Percentiles rank a stretch among this genome's conserved stretches.
phyloP scores from a whole-genome alignment of 2,329 filamentous ascomycete genomes.

The Cladobotryum mycophilum region DNA sequence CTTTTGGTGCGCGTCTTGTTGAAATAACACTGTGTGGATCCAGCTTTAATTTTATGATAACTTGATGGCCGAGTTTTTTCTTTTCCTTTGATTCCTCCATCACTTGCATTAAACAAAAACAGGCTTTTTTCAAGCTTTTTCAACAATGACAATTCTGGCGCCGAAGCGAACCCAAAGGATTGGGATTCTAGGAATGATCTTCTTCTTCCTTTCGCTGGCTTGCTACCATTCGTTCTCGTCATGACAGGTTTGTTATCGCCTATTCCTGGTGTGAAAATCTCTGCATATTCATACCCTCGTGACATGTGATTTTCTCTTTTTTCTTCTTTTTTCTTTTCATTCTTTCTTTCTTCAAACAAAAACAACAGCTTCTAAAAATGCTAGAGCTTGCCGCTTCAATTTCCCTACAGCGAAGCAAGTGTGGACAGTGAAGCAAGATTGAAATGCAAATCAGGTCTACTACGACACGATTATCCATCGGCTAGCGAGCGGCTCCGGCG shows the following conservation, averaged over 20 bases:
- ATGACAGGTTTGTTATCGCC: too few relatives aligned
- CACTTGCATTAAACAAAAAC: not conserved
- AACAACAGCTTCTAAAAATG: conserved; percentile 50
- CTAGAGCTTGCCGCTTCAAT: conserved; percentile 59
- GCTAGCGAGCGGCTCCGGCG: conserved; percentile 24
- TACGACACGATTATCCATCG: conserved; percentile 21
- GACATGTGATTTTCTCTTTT: too few relatives aligned
- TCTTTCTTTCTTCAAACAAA: not conserved
- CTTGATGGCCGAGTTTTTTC: not conserved
- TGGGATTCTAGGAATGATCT: too few relatives aligned
- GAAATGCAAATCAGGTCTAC: conserved; percentile 29
- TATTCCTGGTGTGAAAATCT: too few relatives aligned
- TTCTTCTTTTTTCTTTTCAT: not conserved
- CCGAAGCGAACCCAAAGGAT: too few relatives aligned
- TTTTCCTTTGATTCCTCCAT: not conserved
- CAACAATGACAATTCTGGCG: too few relatives aligned
- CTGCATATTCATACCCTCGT: too few relatives aligned
- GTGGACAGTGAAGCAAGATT: conserved; percentile 64
- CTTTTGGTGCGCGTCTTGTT: not conserved
- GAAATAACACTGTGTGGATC: conserved; percentile 15
- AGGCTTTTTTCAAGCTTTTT: not conserved
- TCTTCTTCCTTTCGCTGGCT: too few relatives aligned
- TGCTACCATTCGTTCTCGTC: too few relatives aligned
- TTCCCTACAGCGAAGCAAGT: conserved; percentile 53
- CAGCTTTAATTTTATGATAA: not conserved